Percentiles rank a stretch among this genome's conserved stretches.
Conservation (phyloP, 129 eudicot species). For the Pulicaria dysenterica region DNA sequence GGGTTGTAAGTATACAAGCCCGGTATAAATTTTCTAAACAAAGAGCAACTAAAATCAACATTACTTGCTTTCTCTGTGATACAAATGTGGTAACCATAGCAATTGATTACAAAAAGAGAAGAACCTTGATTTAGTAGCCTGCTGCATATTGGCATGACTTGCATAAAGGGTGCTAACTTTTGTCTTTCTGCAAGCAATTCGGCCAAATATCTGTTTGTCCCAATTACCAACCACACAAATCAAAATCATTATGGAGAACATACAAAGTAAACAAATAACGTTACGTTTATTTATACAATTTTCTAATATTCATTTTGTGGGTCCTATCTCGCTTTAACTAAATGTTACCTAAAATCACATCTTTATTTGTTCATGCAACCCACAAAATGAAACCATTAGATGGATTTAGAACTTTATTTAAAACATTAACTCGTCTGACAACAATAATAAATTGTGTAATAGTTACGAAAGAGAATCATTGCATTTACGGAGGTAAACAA, state of each 20-base stretch:
- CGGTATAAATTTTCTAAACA: neutral
- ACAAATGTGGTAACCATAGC: conserved; percentile 3
- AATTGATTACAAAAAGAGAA: conserved; percentile 22
- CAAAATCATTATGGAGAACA: conserved; percentile 14
- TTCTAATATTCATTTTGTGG: neutral
- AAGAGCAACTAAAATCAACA: neutral
- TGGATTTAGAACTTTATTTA: neutral
- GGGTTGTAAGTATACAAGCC: neutral
- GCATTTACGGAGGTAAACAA: neutral
- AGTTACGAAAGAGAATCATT: conserved; percentile 9
- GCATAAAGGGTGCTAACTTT: conserved; percentile 75
- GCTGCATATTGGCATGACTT: conserved; percentile 70
- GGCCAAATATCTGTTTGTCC: conserved; percentile 58
- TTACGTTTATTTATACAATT: too few relatives aligned
- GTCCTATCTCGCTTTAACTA: conserved; percentile 1
- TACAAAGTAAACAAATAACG: neutral
- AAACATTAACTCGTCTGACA: neutral
- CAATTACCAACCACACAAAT: conserved; percentile 20
- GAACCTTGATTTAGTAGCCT: conserved; percentile 79
- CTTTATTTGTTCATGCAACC: conserved; percentile 12
- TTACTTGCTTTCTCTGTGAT: neutral
- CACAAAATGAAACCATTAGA: conserved; percentile 7
- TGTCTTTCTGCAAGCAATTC: conserved; percentile 74
- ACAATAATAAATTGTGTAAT: neutral
- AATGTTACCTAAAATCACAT: conserved; percentile 7